phyloP scores from a whole-genome alignment of 345 rosid species.

The Eucalyptus tenuipes region DNA sequence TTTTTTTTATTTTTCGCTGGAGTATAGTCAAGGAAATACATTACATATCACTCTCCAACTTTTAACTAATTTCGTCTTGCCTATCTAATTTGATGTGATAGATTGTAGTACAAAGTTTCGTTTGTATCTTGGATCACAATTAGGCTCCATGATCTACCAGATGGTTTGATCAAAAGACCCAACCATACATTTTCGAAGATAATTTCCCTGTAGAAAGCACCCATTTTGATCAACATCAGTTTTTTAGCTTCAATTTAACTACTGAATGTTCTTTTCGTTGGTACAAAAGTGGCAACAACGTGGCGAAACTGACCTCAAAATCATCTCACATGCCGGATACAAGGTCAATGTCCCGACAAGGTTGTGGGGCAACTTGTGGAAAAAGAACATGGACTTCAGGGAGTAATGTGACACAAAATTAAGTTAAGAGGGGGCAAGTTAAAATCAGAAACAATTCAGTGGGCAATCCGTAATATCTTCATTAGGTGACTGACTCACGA shows the following conservation, averaged over 20 bases:
- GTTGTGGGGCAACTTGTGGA: background rate
- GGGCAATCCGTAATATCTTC: background rate
- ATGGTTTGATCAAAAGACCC: background rate
- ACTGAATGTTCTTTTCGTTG: background rate
- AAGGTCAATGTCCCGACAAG: background rate
- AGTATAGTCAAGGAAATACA: background rate
- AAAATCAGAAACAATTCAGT: background rate
- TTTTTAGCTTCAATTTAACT: background rate
- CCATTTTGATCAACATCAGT: background rate
- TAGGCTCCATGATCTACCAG: background rate
- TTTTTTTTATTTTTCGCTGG: fast-evolving
- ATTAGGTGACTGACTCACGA: background rate
- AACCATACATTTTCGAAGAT: background rate
- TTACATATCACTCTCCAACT: background rate
- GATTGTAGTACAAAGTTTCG: background rate
- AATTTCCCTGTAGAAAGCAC: background rate
- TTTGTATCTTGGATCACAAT: background rate
- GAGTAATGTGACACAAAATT: background rate
- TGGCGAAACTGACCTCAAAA: background rate
- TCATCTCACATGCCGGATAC: background rate
- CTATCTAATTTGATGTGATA: background rate
- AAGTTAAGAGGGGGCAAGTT: too few relatives aligned
- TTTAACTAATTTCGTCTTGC: background rate
- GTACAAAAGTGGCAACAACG: background rate
- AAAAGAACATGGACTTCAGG: background rate